Base-by-base conservation (phyloP, 352 stramenopile species). In the Stephanocyclus meneghinianus region DNA sequence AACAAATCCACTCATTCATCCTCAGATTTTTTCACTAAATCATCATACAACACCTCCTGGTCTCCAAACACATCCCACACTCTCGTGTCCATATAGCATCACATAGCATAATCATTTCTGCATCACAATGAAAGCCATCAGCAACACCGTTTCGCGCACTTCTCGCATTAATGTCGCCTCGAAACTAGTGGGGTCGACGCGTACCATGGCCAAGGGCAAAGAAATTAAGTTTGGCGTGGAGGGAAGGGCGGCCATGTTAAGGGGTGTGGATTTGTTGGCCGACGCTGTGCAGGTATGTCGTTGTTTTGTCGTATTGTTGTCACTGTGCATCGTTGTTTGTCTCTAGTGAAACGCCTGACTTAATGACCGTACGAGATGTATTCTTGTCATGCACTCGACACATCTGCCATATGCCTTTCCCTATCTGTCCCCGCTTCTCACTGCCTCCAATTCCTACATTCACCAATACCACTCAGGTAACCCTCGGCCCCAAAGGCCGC, bases 161-260 rank as follows among this genome's bases (percentile, higher is more conserved):
- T 45, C 66, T 45, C 13, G 10, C 53, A 80, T 59, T 11, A 82
- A 74, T 63, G 56, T 74, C 7, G 44, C 61, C 4, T 73, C 67
- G 42, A 82, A 77, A 66, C 61, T 82, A 16, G 16, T 81, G 11
- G 74, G 67, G 1, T 69, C 74, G 4, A 82, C 62, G 2, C 64
- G 77, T 64, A 44, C 47, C 18, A 85, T 85, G 78, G 78, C 78
- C 40, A 60, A 42, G 4, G 97, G 96, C 74, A 99, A 99, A 90
- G 97, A 99, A 82, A 98, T 99, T 82, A 97, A 97, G 86, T 99
- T 99, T 88, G 97, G 97, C 61, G 96, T 99, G 32, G 97, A 98
- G 74, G 97, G 97, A 74, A 94, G 97, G 61, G 96, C 97, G 50
- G 92, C 96, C 61, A 99, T 99, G 97, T 93, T 99, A 59, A 97